phyloP scores from a whole-genome alignment of 495 filamentous ascomycete genomes.

The Hypoxylon fragiforme region DNA sequence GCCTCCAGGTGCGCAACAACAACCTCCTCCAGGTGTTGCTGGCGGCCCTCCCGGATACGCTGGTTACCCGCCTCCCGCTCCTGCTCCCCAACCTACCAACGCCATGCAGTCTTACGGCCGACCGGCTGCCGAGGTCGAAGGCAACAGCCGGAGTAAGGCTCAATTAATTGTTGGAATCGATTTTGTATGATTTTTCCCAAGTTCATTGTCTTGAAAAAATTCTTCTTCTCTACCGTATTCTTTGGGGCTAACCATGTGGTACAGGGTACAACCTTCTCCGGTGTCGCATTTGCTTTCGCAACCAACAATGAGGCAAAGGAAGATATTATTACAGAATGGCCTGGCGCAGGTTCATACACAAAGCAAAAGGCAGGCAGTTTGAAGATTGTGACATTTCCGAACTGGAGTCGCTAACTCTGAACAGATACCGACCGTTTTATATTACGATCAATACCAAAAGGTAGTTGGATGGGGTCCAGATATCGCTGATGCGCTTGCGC shows the following conservation, averaged over 20 bases:
- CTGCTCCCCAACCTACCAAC: conserved; percentile 47
- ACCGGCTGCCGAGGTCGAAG: conserved; percentile 78
- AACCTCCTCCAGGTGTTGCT: conserved; percentile 49
- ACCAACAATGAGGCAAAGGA: conserved; percentile 77
- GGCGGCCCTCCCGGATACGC: conserved; percentile 53
- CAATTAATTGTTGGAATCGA: conserved; percentile 82
- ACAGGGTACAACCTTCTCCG: conserved; percentile 75
- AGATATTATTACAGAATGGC: conserved; percentile 80
- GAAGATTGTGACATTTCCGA: neutral
- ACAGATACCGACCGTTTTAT: conserved; percentile 73
- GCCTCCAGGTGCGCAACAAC: conserved; percentile 54
- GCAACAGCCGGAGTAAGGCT: conserved; percentile 76
- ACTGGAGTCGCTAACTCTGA: conserved; percentile 20
- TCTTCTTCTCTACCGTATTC: neutral
- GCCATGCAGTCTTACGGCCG: conserved; percentile 40
- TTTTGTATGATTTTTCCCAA: conserved; percentile 60
- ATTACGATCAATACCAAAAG: conserved; percentile 77
- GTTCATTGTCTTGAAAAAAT: neutral
- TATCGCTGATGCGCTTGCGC: conserved; percentile 73
- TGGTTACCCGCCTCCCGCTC: conserved; percentile 48
- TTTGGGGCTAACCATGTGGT: conserved; percentile 29
- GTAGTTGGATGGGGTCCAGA: conserved; percentile 78
- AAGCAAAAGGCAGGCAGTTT: conserved; percentile 66
- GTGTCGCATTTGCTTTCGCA: conserved; percentile 75
- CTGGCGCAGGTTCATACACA: conserved; percentile 72